Base-by-base conservation (phyloP, 179 eudicot genomes). In the Camellia oleifera region DNA sequence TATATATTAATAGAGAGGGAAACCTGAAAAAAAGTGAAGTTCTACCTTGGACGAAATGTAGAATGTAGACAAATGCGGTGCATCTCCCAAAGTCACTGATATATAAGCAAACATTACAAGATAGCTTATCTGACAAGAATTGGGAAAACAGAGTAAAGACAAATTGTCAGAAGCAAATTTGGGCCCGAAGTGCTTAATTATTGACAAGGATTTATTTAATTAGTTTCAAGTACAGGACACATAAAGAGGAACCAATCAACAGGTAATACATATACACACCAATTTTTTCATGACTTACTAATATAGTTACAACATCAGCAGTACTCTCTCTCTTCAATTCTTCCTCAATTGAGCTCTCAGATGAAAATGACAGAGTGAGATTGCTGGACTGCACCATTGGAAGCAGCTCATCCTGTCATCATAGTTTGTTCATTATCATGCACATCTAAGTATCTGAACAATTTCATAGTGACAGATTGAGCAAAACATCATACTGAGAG, bases 21-120 rank as follows among this genome's bases (percentile, higher is more conserved):
- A 78, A 56, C 48, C 60, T 20, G n/a, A 52, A 52, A 23, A 72
- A 50, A 56, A n/a, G 26, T 14, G 66, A 77, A 84, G 70, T 54
- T 86, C 26, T 91, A 91, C 97, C 94, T 92, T 92, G 53, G 97
- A 87, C 61, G 91, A 82, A 72, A 91, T 81, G 81, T 83, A 86
- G 84, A 89, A 82, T 66, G 90, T 86, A 75, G 97, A 92, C 72
- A 86, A 57, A 62, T 80, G 85, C 45, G 91, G 86, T 76, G 83
- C 83, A 82, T 92, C 94, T 66, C 97, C 97, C 79, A 92, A 83
- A 48, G 94, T 91, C 83, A 92, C 84, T 40, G 97, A 91, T 83
- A 92, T 92, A 69, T 92, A 92, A 74, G 94, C 97, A 88, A 92
- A 92, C 97, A 92, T 92, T 86, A 91, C 97, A 83, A 92, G 92